Evolutionary conservation across 2,329 filamentous ascomycete genomes (phyloP), one percentile per base, ranked within the genome.

Genomic region (Lithohypha guttulata): DNA sequence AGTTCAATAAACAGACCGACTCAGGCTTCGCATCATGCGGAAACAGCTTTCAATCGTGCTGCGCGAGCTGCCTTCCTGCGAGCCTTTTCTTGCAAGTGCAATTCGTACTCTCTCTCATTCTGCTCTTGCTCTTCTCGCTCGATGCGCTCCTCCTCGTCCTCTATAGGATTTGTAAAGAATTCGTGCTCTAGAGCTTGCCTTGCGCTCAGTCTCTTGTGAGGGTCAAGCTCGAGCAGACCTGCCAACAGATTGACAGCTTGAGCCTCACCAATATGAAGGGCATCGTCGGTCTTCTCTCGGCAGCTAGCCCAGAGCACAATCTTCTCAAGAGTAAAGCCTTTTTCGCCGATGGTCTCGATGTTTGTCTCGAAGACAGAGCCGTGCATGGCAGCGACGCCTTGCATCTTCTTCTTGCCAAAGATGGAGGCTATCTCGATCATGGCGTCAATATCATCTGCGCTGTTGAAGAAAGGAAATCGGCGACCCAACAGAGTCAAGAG

Each of bases 381-480:
- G 55, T 98, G 91, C 35, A 94, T 68, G 13, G 85, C 67, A 1
- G 84, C 85, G 2, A 81, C 83, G 22, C 75, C 68, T 55, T 81
- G 83, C 89, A 98, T 96, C 42, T 79, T 77, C 55, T 75, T 79
- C 28, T 72, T 71, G 34, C 91, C 91, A 58, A 96, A 95, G 44
- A 98, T 93, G 42, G 85, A 93, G 23, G 87, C 84, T 50, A 98
- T 93, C 61, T 98, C 91, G 50, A 98, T 89, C 73, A 95, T 81
- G 36, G 91, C 91, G 56, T 98, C 91, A 33, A 98, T 82, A 53
- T 98, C 91, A 58, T 98, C 91, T n/a, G 86, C 81, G 31, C 84
- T 93, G 63, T 98, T 95, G 70, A 98, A 98, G 63, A 98, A 98
- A 1, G 91, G 91, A 53, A 98, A 98, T 3, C 91, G 79, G 41